Percentiles rank a stretch among this genome's conserved stretches.
These are phyloP conservation scores for Lichtheimia ramosa DNA, from an alignment of 371 early-diverging fungal genomes.

Conservation along the genomic window DNA sequence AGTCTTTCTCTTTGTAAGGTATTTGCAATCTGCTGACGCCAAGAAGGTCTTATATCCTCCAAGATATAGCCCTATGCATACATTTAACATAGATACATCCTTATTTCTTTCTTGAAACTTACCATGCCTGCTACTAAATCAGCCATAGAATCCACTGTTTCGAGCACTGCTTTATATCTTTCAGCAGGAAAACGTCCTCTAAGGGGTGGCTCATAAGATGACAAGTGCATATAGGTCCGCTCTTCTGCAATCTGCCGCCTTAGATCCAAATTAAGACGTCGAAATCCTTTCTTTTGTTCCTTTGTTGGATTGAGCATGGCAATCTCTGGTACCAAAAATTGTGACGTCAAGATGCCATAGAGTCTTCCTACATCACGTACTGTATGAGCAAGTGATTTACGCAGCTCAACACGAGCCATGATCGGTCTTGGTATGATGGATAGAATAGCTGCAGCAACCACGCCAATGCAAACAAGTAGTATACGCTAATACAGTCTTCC, in stretches of 20 bases:
- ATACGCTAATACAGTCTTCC: slow-evolving; percentile 24
- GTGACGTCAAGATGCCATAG: slow-evolving; percentile 31
- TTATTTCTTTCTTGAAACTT: neutral
- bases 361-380: slow-evolving; percentile 37
- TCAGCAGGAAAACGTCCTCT: slow-evolving; percentile 37
- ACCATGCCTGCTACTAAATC: slow-evolving; percentile 42
- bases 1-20: slow-evolving; percentile 30
- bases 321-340: slow-evolving; percentile 2
- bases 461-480: slow-evolving; percentile 37
- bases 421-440: slow-evolving; percentile 37
- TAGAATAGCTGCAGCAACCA: slow-evolving; percentile 35
- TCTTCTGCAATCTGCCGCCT: slow-evolving; percentile 42
- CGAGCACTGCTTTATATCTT: slow-evolving; percentile 26
- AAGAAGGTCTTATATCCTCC: neutral
- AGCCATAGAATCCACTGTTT: slow-evolving; percentile 43
- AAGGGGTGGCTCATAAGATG: slow-evolving; percentile 41
- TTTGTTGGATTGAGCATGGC: slow-evolving; percentile 1
- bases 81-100: neutral
- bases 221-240: slow-evolving; percentile 22
- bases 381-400: slow-evolving; percentile 41
- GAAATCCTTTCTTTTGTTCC: slow-evolving; percentile 24
- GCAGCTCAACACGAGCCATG: slow-evolving; percentile 41
- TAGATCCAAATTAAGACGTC: slow-evolving; percentile 27
- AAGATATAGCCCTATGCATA: slow-evolving; percentile 10
- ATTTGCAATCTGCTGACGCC: slow-evolving; percentile 16